Evolutionary conservation across 2,329 filamentous ascomycete species (phyloP).

Genomic region (Nothophaeocryptopus gaeumannii): DNA sequence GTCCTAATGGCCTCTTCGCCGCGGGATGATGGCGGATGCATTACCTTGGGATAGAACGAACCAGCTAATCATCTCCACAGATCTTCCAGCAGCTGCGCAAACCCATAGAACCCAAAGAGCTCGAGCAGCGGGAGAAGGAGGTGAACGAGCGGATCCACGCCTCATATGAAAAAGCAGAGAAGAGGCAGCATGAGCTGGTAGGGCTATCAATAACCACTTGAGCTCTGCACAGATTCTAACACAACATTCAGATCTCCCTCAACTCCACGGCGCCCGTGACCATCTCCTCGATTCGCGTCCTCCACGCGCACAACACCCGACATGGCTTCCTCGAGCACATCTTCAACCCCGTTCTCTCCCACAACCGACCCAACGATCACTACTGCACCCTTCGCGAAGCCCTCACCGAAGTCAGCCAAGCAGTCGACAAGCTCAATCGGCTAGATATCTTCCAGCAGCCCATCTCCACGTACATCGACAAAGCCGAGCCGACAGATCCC

Average conservation of each 20-base stretch:
- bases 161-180: conserved; percentile 61
- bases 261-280: conserved; percentile 86
- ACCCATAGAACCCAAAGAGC: conserved; percentile 57
- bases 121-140: conserved; percentile 59
- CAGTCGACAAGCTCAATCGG: conserved; percentile 70
- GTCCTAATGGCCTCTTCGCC: conserved; percentile 10
- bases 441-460: conserved; percentile 87
- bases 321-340: conserved; percentile 77
- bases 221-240: not conserved
- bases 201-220: too few species aligned
- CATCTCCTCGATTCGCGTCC: conserved; percentile 78
- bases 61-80: conserved; percentile 35
- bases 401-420: conserved; percentile 66
- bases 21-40: conserved; percentile 4
- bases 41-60: not conserved
- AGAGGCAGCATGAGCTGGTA: conserved; percentile 64
- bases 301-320: conserved; percentile 81
- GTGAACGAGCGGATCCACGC: conserved; percentile 57
- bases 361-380: conserved; percentile 43
- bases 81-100: conserved; percentile 60
- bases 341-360: conserved; percentile 72
- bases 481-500: conserved; percentile 65
- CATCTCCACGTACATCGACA: conserved; percentile 78
- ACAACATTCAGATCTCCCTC: conserved; percentile 61
- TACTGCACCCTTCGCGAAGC: conserved; percentile 78